A percentile compares a stretch with the other conserved stretches of the same genome.
Conservation (phyloP, 2,329 filamentous ascomycete genomes). For the Trichoderma brevicompactum region DNA sequence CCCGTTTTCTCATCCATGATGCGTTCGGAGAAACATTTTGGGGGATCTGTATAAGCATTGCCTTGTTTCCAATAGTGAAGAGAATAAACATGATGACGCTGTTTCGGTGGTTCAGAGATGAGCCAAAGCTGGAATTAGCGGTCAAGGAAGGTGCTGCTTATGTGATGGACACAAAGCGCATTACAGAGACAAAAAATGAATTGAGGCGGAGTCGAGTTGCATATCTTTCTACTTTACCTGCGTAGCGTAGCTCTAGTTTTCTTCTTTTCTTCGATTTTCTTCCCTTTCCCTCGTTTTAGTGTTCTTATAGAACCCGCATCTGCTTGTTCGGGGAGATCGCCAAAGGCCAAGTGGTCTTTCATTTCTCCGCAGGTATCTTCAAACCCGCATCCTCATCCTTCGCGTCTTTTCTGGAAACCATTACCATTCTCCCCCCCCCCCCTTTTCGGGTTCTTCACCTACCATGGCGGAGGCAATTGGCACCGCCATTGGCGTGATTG, state of each 20-base stretch:
- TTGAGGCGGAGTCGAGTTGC: constrained; percentile 1
- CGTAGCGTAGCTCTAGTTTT: background rate
- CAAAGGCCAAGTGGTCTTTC: constrained; percentile 5
- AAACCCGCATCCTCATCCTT: background rate
- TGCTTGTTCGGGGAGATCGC: background rate
- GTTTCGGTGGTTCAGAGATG: background rate
- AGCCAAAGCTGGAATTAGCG: background rate
- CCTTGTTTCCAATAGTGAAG: background rate
- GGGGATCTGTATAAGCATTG: background rate
- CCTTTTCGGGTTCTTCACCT: background rate
- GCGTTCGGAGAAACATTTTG: no score
- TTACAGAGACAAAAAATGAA: background rate
- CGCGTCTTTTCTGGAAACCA: background rate
- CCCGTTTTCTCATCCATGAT: no score
- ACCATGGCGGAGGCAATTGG: constrained; percentile 47
- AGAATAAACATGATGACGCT: background rate
- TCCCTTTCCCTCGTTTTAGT: background rate
- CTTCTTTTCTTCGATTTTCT: background rate
- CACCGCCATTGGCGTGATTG: constrained; percentile 50
- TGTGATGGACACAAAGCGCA: constrained; percentile 1
- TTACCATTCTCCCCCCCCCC: background rate
- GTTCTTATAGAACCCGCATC: background rate
- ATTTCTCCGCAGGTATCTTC: background rate
- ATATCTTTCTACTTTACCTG: background rate
- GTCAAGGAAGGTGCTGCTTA: constrained; percentile 6